Conservation (phyloP, 1,139 yeast genomes). For the Candida frijolesensis region DNA sequence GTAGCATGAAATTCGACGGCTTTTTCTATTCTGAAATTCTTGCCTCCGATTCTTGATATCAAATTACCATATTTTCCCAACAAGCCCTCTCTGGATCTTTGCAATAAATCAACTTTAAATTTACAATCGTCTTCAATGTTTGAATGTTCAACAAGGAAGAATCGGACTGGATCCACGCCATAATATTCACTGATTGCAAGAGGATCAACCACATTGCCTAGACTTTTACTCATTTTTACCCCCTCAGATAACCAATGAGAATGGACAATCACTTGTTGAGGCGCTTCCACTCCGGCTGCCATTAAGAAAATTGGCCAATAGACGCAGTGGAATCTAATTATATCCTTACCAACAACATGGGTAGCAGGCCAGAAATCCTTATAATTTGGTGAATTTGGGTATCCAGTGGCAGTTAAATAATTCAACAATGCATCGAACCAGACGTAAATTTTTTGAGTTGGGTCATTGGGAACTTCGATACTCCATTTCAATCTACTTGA, state of each 20-base stretch:
- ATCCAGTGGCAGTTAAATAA: constrained; percentile 77
- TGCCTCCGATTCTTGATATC: constrained; percentile 71
- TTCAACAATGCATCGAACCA: constrained; percentile 97
- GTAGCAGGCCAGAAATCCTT: constrained; percentile 57
- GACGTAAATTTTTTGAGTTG: constrained; percentile 80
- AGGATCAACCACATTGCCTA: constrained; percentile 97
- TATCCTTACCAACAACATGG: constrained; percentile 92
- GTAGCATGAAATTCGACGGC: constrained; percentile 32
- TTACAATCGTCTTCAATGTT: constrained; percentile 78
- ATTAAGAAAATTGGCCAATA: constrained; percentile 93
- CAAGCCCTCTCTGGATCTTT: constrained; percentile 60
- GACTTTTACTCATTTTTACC: constrained; percentile 87
- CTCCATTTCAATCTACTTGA: constrained; percentile 83
- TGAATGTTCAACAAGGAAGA: constrained; percentile 77
- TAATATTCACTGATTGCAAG: constrained; percentile 57
- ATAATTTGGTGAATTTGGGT: constrained; percentile 32
- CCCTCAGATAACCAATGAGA: constrained; percentile 95
- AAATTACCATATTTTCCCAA: constrained; percentile 86
- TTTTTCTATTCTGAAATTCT: constrained; percentile 60
- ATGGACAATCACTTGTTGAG: constrained; percentile 80
- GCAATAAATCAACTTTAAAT: constrained; percentile 63
- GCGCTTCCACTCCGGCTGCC: constrained; percentile 76
- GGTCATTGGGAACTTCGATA: constrained; percentile 81
- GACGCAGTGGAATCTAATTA: constrained; percentile 81
- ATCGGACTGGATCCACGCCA: constrained; percentile 75